Evolutionary conservation across 352 stramenopile species (phyloP).

Genomic region (Thalassiosira mediterranea): DNA sequence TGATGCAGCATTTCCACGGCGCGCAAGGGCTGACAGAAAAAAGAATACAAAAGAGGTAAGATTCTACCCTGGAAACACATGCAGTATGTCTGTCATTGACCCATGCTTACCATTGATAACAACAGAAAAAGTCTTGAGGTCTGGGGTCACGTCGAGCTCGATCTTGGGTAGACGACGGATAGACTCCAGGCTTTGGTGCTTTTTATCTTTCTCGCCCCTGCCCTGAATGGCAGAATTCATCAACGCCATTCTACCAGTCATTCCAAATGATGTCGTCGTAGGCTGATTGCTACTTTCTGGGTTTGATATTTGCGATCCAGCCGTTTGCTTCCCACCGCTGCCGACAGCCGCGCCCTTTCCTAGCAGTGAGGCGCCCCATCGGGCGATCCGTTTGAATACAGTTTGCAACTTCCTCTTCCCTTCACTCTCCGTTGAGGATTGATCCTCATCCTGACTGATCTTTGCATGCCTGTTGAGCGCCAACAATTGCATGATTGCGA

Average conservation of each 20-base stretch:
- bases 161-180: constrained; percentile 43
- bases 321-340: background rate
- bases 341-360: constrained; percentile 10
- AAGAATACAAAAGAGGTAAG: constrained; percentile 2
- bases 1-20: constrained; percentile 17
- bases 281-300: too few species aligned
- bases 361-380: constrained; percentile 32
- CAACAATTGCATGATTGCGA: constrained; percentile 23
- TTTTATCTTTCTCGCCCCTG: constrained; percentile 6
- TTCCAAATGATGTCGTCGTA: too few species aligned
- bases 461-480: constrained; percentile 23
- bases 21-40: constrained; percentile 32
- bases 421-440: constrained; percentile 8
- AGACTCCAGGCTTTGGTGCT: background rate
- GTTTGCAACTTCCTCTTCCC: too few species aligned
- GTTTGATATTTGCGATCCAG: too few species aligned
- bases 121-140: constrained; percentile 45
- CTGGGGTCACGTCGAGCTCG: constrained; percentile 33
- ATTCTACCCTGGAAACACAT: constrained; percentile 1
- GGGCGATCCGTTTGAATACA: constrained; percentile 37
- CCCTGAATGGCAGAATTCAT: constrained; percentile 28
- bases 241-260: constrained; percentile 18
- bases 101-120: constrained; percentile 37
- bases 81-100: background rate
- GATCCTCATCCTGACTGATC: constrained; percentile 1